Evolutionary conservation across 306 rosid genomes (phyloP), one percentile per base, ranked within the genome.

Genomic region (Quercus bicolor): DNA sequence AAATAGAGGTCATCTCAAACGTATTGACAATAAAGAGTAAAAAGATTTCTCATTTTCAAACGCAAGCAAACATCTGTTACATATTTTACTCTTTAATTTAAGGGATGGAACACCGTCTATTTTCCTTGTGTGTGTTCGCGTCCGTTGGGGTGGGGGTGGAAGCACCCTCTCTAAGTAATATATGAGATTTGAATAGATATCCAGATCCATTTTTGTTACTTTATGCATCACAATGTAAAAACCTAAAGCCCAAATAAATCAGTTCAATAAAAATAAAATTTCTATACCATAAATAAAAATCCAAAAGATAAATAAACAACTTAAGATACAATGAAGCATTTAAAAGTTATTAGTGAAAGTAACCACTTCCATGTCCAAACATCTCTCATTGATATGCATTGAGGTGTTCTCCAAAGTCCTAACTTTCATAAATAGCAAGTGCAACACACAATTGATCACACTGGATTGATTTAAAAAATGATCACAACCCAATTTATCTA

Each of bases 141-240:
- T 48, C 15, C 0, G 0, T 10, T 48, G 53, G 53, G 53, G 16
- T 2, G 53, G 53, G 16, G 53, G 53, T 11, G 53, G 53, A 48
- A 48, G 53, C 53, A 48, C 53, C 53, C 53, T 48, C 53, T 48
- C 14, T 0, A 12, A 48, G 53, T 11, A 48, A 48, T 3, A 48
- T 11, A 48, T 1, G 15, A 48, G 73, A 48, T 56, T 29, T 56
- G 33, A 78, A 72, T 40, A 71, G 10, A 72, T 16, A 71, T 43
- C 76, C 77, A 31, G 56, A 20, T 26, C 77, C 66, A 48, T 48
- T 78, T 72, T 56, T 20, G 34, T 65, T 72, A 34, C 77, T 62
- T 33, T 26, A 72, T 72, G 55, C 62, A 61, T 43, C 24, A 51
- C 62, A 72, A 28, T 60, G 62, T 60, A 48, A 57, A 79, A 54